Percentiles rank a stretch among this genome's conserved stretches.
Evolutionary conservation across 352 stramenopile species (phyloP).

Genomic region (Phytophthora sansomeana): DNA sequence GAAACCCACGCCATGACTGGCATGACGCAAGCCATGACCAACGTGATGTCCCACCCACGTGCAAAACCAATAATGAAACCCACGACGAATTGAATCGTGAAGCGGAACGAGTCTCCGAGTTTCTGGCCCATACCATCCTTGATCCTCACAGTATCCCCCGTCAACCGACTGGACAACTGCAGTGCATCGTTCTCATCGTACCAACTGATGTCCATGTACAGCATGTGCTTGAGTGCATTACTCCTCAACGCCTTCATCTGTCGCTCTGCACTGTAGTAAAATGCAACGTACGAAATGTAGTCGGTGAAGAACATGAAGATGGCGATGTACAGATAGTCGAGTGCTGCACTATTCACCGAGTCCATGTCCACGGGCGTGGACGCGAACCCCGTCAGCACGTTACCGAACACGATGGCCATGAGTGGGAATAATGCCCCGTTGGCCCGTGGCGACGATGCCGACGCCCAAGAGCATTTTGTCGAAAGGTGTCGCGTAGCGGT

Average conservation of each 20-base stretch:
- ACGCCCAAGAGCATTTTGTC: too few relatives aligned
- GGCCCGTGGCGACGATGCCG: too few relatives aligned
- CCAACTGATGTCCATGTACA: slow-evolving; percentile 52
- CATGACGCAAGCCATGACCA: slow-evolving; percentile 12
- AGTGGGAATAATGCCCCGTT: neutral
- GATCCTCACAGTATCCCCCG: slow-evolving; percentile 34
- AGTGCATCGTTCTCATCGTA: slow-evolving; percentile 39
- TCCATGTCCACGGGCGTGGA: too few relatives aligned
- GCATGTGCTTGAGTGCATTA: slow-evolving; percentile 38
- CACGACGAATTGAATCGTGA: slow-evolving; percentile 38
- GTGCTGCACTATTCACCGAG: too few relatives aligned
- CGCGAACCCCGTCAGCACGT: too few relatives aligned
- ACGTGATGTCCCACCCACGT: slow-evolving; percentile 8
- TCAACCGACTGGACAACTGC: slow-evolving; percentile 40
- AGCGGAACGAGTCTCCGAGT: slow-evolving; percentile 43
- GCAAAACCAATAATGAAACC: slow-evolving; percentile 21
- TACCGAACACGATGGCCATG: too few relatives aligned
- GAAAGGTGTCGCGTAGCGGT: too few relatives aligned
- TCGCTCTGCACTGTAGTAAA: slow-evolving; percentile 34
- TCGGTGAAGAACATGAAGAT: slow-evolving; percentile 42
- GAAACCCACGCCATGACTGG: slow-evolving; percentile 15
- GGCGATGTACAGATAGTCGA: too few relatives aligned
- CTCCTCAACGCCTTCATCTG: slow-evolving; percentile 46
- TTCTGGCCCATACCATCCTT: slow-evolving; percentile 58
- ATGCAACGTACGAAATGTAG: slow-evolving; percentile 38